Evolutionary conservation across 805 yeast genomes (phyloP), one percentile per base, ranked within the genome.

Genomic region (Sugiyamaella chiloensis): DNA sequence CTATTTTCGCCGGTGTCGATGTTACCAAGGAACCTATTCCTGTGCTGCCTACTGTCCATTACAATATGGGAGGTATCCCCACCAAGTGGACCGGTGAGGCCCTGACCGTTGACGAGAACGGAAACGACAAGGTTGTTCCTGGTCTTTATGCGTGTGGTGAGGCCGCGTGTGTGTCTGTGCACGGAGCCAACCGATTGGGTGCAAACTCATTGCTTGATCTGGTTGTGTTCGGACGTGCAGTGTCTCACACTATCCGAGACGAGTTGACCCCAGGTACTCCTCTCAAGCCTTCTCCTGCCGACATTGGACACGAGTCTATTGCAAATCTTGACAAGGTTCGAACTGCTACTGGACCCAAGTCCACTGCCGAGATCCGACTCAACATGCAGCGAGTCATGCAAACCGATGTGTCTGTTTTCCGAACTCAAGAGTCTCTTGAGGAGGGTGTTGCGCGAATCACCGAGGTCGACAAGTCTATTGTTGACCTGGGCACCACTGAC

Each of bases 31-130:
- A 91, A 75, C 99, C 99, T 65, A 93, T 93, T 68, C 99, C 98
- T 61, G 90, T 91, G 61, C 72, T 93, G 60, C 99, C 99, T 61
- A 91, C 99, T 57, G 99, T 93, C 53, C 99, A 91, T 74, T 91
- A 93, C 78, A 91, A 91, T 74, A 91, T 91, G 99, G 99, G 99
- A 72, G 98, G 98, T 82, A 87, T 91, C 58, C 99, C 99, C 70
- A 93, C 99, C 58, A 87, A 85, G 70, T 93, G 88, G 85, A 86
- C 84, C 57, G 99, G 98, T 76, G 97, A 91, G 75, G 97, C 82
- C 45, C 67, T 91, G 54, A 87, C 87, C 40, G 65, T 84, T 61
- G 88, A 85, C 65, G 91, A 79, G 65, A 72, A 77, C 43, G 99
- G 99, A 60, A 81, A 91, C 63, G 99, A 93, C 68, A 80, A 78